Evolutionary conservation across 2,329 filamentous ascomycete genomes (phyloP), one percentile per base, ranked within the genome.

Genomic region (Pseudogymnoascus sp.): DNA sequence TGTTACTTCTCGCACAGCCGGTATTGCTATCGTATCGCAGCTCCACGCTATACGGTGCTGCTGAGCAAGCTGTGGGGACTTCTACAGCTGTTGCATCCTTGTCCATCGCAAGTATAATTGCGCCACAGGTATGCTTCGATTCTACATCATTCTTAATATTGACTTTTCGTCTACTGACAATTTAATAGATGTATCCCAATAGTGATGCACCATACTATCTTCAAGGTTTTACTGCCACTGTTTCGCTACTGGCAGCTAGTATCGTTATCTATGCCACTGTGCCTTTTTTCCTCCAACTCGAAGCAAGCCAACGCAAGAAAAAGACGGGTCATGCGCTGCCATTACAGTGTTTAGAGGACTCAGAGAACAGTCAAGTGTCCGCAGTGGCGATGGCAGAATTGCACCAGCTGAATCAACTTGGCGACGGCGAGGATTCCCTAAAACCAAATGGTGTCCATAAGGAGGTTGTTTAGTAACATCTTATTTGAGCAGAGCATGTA

Each of bases 181-280:
- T 29, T 47, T 4, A n/a, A 47, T 26, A 47, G 41, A 47, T 47
- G 41, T 47, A 47, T 29, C 41, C 39, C 58, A 65, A 47, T 9
- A 47, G 41, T 13, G 41, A 47, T 29, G 41, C 41, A 13, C 41
- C 41, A 31, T 61, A 62, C 57, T 66, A 66, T 47, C 39, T 66
- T 5, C 50, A 64, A n/a, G 65, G 66, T 3, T 66, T 67, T 60
- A 39, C 64, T 15, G 65, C 63, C 13, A 62, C 63, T 26, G 62
- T 59, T 11, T 61, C 60, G 15, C 60, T 64, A 15, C 47, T 67
- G 17, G 63, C 61, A 41, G 58, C 65, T 21, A 63, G 63, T 17
- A 63, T 67, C 29, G 24, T 67, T 31, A 50, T 47, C n/a, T 59
- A 59, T 39, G n/a, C 39, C 6, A 59, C 58, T 5, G 5, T 59